These are phyloP conservation scores for Ettlia oleoabundans DNA, from an alignment of 139 green algal species.

Conservation along the genomic window DNA sequence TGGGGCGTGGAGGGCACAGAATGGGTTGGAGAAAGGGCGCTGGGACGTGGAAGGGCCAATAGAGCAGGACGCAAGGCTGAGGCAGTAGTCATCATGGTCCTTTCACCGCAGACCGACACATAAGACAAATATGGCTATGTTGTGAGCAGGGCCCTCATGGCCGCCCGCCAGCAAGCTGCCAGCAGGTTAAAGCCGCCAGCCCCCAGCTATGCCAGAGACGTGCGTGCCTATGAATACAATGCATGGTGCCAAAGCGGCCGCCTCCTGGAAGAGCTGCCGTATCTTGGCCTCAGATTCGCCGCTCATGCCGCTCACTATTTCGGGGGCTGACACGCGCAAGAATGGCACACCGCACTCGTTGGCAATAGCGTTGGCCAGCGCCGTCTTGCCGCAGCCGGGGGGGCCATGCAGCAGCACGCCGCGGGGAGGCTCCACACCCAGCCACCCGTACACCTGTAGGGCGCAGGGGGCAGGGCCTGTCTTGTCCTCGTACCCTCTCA, in stretches of 20 bases:
- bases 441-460: constrained; percentile 81
- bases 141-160: too few relatives aligned
- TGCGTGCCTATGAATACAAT: constrained; percentile 89
- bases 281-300: constrained; percentile 87
- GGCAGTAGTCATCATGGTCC: too few relatives aligned
- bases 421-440: constrained; percentile 88
- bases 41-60: neutral
- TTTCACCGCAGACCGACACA: too few relatives aligned
- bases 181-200: too few relatives aligned
- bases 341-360: constrained; percentile 93
- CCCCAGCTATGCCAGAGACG: neutral
- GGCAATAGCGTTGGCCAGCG: constrained; percentile 90
- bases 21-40: too few relatives aligned
- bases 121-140: too few relatives aligned
- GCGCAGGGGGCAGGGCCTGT: neutral
- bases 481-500: neutral
- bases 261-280: constrained; percentile 85
- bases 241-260: constrained; percentile 73
- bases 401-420: constrained; percentile 93
- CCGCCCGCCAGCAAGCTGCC: too few relatives aligned
- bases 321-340: constrained; percentile 78
- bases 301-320: constrained; percentile 84
- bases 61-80: neutral
- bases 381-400: constrained; percentile 89
- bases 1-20: neutral